Base-by-base conservation (phyloP, 257 asterid genomes). In the Fraxinus excelsior region DNA sequence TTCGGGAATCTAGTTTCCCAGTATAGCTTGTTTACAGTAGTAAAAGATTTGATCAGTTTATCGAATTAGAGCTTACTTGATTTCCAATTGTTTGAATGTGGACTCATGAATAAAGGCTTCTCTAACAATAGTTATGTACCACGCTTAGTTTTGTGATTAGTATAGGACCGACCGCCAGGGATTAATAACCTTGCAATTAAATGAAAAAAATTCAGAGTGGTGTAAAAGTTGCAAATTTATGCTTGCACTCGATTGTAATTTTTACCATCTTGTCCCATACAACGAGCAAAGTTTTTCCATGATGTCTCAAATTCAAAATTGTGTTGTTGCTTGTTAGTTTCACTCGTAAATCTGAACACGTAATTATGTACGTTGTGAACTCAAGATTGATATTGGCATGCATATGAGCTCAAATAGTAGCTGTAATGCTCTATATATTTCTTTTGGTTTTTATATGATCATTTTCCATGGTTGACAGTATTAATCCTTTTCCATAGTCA, bases 1-100 rank as follows among this genome's bases (percentile, higher is more conserved):
- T 78, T 49, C 38, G 64, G 77, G 76, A 44, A 29, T 29, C 5
- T 66, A 58, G 29, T 58, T 23, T 58, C 13, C n/a, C 56, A 46
- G 56, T 58, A 58, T 7, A 19, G 66, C 66, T 58, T 58, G 29
- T n/a, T 58, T 58, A 58, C 23, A 19, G 29, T 7, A 58, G 28
- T 58, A 58, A n/a, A 53, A 53, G 26, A n/a, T n/a, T 5, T 6
- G 12, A 53, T 53, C 28, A 53, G n/a, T 53, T 53, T 19, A 1
- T 53, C 58, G 21, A 3, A 49, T 18, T 13, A 3, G 11, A 46
- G 16, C 56, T 14, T n/a, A 14, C 56, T 46, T 16, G 56, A 46
- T 14, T 46, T 46, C 16, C 56, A 46, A 46, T 42, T 46, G 56
- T 46, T 46, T 46, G 56, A 14, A 58, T 58, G 66, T 58, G 66